Base-by-base conservation (phyloP, 2,329 filamentous ascomycete species). In the Cladosporium sp. region DNA sequence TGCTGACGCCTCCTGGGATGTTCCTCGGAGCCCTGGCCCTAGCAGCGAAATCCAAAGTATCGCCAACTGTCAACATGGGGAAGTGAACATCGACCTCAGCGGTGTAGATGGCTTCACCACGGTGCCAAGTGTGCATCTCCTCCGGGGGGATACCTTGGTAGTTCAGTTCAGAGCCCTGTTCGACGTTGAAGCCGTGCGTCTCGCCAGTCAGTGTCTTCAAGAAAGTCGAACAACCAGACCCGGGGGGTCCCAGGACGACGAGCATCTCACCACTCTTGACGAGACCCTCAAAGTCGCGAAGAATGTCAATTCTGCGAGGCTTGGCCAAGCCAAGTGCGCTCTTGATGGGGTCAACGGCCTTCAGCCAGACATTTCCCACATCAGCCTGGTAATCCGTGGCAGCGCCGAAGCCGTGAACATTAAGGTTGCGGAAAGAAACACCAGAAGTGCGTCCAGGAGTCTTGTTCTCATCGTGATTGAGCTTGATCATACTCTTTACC, bases 41-140 rank as follows among this genome's bases (percentile, higher is more conserved):
- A 3, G 87, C 86, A 15, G 87, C 87, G 55, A 92, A 92, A 49
- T 81, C 84, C 40, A 92, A 75, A 1, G 88, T 93, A 60, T 92
- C 85, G 45, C 86, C 86, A 38, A 92, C 87, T 1, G 80, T 83
- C 59, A 93, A 70, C 70, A 84, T 79, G 11, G 86, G 85, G 62
- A 91, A 91, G 68, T 91, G 86, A 4, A 86, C 84, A 64, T 94
- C 89, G 30, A 88, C 84, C 67, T 93, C 88, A 52, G 86, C 86
- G 0, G 86, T 91, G 70, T 93, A 93, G 65, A 93, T 91, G 54
- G 86, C 86, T 69, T 94, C 88, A 57, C 88, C 88, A 22, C 86
- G 83, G 71, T 92, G 90, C 54, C 79, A 75, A 9, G 79, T 80
- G 69, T 86, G 81, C 86, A 93, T 92, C 63, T 88, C 79, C 62